Base-by-base conservation (phyloP, 345 rosid genomes). In the Mercurialis annua region DNA sequence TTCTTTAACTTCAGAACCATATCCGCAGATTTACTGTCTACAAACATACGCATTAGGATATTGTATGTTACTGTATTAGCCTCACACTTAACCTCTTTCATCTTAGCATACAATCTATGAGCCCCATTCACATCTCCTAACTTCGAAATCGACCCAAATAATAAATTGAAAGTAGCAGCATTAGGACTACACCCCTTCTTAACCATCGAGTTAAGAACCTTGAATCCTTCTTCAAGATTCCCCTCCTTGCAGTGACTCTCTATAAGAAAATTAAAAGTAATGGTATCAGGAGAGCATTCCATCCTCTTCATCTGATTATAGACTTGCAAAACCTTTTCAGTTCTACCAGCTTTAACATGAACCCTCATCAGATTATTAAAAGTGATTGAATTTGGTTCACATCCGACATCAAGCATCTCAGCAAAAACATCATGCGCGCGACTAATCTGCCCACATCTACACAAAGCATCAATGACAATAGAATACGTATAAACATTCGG, bases 1-100 rank as follows among this genome's bases (percentile, higher is more conserved):
- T 83, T 87, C 92, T 89, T 89, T 81, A 94, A 29, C 86, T 94
- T 94, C 71, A 91, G 69, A 59, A 91, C 92, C 99, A 94, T 94
- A 66, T 89, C 99, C 16, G 81, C 83, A 0, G 96, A 94, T 68
- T 82, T 89, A 6, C 85, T 81, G 10, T 74, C 81, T 0, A 70
- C 82, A 79, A 94, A 94, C 95, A 87, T 91, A 66, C 79, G 72
- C 92, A 94, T 91, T 80, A 94, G 75, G 36, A 78, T 70, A 47
- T 94, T 94, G 75, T 83, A 91, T 5, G 97, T 89, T 68, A 85
- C 90, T 0, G 96, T 84, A 59, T 87, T 91, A 1, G 82, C 80
- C 76, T 53, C 50, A 70, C 95, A 85, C 15, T 82, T 83, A 59
- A 84, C 69, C 56, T 82, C 93, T 77, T 82, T 76, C 99, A 94